Conservation (phyloP, 306 rosid genomes). For the Vigna trinervia region DNA sequence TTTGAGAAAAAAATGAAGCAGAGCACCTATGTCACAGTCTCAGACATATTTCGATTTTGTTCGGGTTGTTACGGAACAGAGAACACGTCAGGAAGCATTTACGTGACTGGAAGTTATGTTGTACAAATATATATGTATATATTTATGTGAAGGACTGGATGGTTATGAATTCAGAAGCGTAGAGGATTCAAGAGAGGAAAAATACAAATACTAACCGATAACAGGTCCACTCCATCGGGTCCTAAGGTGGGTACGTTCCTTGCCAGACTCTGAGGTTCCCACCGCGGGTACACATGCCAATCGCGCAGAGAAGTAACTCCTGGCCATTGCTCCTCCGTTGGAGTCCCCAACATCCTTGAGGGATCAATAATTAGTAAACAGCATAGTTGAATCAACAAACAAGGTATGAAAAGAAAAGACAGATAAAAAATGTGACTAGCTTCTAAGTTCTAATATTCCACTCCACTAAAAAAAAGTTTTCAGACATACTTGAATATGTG, state of each 20-base stretch:
- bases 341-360: slow-evolving; percentile 85
- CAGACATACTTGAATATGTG: slow-evolving; percentile 75
- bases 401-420: neutral
- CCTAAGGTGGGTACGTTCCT: slow-evolving; percentile 78
- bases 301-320: slow-evolving; percentile 87
- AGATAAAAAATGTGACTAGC: neutral
- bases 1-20: neutral
- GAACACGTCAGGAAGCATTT: neutral
- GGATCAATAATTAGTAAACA: neutral
- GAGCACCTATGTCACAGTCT: neutral
- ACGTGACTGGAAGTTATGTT: neutral
- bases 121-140: neutral
- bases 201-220: slow-evolving; percentile 56
- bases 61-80: neutral
- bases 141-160: neutral
- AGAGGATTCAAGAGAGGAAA: slow-evolving; percentile 5
- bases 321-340: slow-evolving; percentile 84
- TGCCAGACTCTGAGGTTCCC: slow-evolving; percentile 78
- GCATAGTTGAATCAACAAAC: too few relatives aligned
- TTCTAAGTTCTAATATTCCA: neutral
- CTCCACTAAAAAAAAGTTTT: neutral
- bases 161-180: neutral
- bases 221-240: slow-evolving; percentile 86
- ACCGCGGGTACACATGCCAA: slow-evolving; percentile 91
- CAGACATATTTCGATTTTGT: neutral